Percentiles rank a stretch among this genome's conserved stretches.
Evolutionary conservation across 192 early-diverging fungal genomes (phyloP).

Genomic region (Umbelopsis sp.): DNA sequence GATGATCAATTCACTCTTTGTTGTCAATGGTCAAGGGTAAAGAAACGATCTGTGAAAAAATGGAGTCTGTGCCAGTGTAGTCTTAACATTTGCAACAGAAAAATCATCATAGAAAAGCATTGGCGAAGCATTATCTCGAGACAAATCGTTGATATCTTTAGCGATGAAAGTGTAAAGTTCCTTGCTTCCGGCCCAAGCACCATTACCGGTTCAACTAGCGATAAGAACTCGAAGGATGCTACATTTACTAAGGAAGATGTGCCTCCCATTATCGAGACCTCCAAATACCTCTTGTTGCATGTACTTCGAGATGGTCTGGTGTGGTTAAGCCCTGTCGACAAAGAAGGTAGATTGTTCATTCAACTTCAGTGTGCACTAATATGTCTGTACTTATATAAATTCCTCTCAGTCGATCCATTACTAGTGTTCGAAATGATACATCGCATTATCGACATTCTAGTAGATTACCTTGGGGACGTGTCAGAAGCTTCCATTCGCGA

Average conservation of each 20-base stretch:
- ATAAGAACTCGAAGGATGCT: constrained; percentile 39
- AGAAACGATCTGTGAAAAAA: background rate
- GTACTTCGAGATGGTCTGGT: constrained; percentile 71
- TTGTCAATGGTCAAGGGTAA: constrained; percentile 68
- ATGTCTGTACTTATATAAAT: background rate
- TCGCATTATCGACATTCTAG: constrained; percentile 73
- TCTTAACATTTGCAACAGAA: constrained; percentile 48
- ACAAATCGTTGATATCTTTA: constrained; percentile 63
- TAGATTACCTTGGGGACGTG: constrained; percentile 84
- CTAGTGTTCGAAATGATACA: constrained; percentile 87
- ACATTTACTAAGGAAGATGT: constrained; percentile 58
- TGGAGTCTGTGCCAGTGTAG: background rate
- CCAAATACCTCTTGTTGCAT: constrained; percentile 67
- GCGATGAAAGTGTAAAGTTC: constrained; percentile 61
- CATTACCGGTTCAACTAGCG: constrained; percentile 5
- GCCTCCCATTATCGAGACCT: constrained; percentile 63
- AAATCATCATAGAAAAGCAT: constrained; percentile 88
- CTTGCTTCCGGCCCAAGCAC: constrained; percentile 50
- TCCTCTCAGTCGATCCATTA: constrained; percentile 69
- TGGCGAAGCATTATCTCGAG: constrained; percentile 72
- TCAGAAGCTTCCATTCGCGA: constrained; percentile 86
- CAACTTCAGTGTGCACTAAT: background rate
- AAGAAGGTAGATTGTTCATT: constrained; percentile 61
- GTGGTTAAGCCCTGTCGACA: constrained; percentile 74
- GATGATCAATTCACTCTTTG: constrained; percentile 71